These are phyloP conservation scores for Fagopyrum tataricum DNA, from an alignment of 148 eudicot species.

Conservation along the genomic window DNA sequence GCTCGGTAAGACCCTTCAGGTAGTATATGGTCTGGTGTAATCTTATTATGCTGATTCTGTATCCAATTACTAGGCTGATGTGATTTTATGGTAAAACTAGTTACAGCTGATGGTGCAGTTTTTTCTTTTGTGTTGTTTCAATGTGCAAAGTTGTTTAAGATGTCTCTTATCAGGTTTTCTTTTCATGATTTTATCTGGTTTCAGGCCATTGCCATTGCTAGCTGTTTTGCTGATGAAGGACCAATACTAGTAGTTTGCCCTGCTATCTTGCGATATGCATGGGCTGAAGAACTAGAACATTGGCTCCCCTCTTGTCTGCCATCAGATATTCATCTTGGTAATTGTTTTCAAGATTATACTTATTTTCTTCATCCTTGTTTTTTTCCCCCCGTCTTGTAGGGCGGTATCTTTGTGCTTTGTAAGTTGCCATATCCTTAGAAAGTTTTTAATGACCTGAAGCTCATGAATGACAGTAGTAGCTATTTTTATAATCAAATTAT, in stretches of 20 bases:
- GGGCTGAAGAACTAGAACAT: slow-evolving; percentile 98
- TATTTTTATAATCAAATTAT: background rate
- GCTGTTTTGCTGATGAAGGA: slow-evolving; percentile 74
- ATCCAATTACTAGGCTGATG: background rate
- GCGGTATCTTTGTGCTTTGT: background rate
- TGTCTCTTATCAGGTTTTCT: background rate
- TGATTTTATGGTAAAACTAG: background rate
- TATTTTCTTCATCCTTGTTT: slow-evolving; percentile 1
- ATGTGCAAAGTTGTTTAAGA: background rate
- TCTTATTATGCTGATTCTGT: background rate
- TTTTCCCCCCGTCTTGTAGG: background rate
- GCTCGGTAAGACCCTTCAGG: slow-evolving; percentile 98
- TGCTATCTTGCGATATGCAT: slow-evolving; percentile 84
- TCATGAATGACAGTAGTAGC: background rate
- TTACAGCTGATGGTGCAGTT: background rate
- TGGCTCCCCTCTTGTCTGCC: slow-evolving; percentile 95
- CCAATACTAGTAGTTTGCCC: slow-evolving; percentile 90
- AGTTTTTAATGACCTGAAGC: background rate
- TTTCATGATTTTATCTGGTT: background rate
- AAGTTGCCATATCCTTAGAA: background rate
- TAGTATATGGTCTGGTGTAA: slow-evolving; percentile 16
- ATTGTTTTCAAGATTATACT: background rate
- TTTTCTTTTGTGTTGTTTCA: background rate
- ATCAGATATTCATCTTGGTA: slow-evolving; percentile 91
- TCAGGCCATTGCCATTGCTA: slow-evolving; percentile 91